Evolutionary conservation across 2,329 filamentous ascomycete genomes (phyloP), one percentile per base, ranked within the genome.

Genomic region (Cadophora luteo-olivacea): DNA sequence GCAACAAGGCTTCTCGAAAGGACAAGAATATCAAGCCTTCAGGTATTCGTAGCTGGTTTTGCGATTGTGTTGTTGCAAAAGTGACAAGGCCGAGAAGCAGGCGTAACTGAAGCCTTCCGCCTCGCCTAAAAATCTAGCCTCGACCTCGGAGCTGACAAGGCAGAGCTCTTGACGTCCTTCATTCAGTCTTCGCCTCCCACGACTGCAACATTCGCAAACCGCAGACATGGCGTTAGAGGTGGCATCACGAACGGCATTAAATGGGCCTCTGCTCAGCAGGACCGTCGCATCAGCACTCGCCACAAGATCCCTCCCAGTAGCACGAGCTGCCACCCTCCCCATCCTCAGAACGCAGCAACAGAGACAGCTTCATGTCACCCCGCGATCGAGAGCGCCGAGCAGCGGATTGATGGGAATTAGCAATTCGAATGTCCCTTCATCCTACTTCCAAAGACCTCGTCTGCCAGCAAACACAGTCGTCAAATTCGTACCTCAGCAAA

Each of bases 401-500:
- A 74, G 68, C 49, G 68, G 73, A 7, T 60, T 78, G 12, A 69
- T 78, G 33, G 77, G 77, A 55, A 71, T 76, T 16, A 74, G 70
- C 60, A 78, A 77, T 62, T 78, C 81, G 16, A 77, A 79, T 65
- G 76, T 84, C 4, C 87, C 91, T 45, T 86, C 90, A 8, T 89
- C 91, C n/a, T 97, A 97, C 82, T 97, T 97, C 81, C 91, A 92
- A 78, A 87, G 87, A 72, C 84, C 86, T 14, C 84, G 86, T 25
- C 85, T 97, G 64, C 96, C 96, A 33, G 92, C 94, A 74, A 99
- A 99, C 82, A 99, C 96, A 4, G 85, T 99, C 71, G 85, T 99
- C 76, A 93, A 95, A 69, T 99, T 98, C 81, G 96, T 99, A 52
- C 96, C 96, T n/a, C 96, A 99, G 82, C 96, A 99, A 84, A 98